Percentiles rank a stretch among this genome's conserved stretches.
phyloP scores from a whole-genome alignment of 2,329 filamentous ascomycete species.

The Penicillium fuscoglaucum region DNA sequence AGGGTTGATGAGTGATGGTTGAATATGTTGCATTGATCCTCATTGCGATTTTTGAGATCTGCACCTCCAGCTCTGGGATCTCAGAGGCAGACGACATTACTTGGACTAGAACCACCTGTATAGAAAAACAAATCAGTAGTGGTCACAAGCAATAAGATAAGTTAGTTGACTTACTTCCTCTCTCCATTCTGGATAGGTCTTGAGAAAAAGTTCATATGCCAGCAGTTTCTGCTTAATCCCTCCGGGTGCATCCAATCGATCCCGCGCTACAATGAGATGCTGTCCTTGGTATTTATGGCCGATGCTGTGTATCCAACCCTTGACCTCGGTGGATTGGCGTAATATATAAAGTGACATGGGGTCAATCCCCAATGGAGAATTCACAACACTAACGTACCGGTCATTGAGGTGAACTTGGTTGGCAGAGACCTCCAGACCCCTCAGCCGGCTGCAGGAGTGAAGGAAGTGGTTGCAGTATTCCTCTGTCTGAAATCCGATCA shows the following conservation, averaged over 20 bases:
- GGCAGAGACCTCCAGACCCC: slow-evolving; percentile 79
- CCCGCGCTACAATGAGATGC: slow-evolving; percentile 84
- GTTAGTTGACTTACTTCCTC: slow-evolving; percentile 55
- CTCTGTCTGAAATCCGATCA: slow-evolving; percentile 88
- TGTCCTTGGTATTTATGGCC: slow-evolving; percentile 80
- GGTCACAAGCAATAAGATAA: background rate
- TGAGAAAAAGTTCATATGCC: slow-evolving; percentile 86
- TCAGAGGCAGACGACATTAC: slow-evolving; percentile 87
- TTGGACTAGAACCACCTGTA: slow-evolving; percentile 79
- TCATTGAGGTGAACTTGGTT: slow-evolving; percentile 85
- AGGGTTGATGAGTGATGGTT: slow-evolving; percentile 83
- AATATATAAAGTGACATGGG: slow-evolving; percentile 68
- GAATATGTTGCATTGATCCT: slow-evolving; percentile 88
- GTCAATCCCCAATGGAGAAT: slow-evolving; percentile 83
- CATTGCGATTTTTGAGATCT: slow-evolving; percentile 88
- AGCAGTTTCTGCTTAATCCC: slow-evolving; percentile 91
- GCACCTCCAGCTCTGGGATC: slow-evolving; percentile 78
- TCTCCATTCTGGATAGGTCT: slow-evolving; percentile 84
- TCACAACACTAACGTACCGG: slow-evolving; percentile 81
- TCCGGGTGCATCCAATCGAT: slow-evolving; percentile 88
- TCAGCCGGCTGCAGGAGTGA: slow-evolving; percentile 85
- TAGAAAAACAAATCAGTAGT: background rate
- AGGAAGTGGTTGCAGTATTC: slow-evolving; percentile 93
- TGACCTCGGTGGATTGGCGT: slow-evolving; percentile 69
- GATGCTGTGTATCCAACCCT: slow-evolving; percentile 75